A percentile compares a stretch with the other conserved stretches of the same genome.
These are phyloP conservation scores for Millerozyma miso DNA, from an alignment of 805 yeast species.

Conservation along the genomic window DNA sequence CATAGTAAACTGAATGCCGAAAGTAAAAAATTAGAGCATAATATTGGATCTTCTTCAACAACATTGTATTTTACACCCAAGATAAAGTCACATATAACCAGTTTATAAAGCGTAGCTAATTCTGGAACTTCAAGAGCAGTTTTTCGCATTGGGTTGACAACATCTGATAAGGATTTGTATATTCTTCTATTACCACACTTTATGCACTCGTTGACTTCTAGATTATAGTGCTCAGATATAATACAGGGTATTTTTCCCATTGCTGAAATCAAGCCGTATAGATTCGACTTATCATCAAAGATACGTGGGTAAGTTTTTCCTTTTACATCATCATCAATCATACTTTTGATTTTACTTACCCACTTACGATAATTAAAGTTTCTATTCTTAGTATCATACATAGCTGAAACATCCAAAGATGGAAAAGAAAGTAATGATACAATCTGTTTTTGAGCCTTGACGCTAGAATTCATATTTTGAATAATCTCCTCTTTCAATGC, in stretches of 20 bases:
- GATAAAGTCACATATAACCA: conserved; percentile 18
- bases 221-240: conserved; percentile 32
- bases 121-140: conserved; percentile 18
- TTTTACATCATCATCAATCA: conserved; percentile 5
- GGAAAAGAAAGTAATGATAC: neutral
- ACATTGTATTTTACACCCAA: conserved; percentile 5
- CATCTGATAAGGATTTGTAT: conserved; percentile 20
- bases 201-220: conserved; percentile 26
- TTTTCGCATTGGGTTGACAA: conserved; percentile 19
- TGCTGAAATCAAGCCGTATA: conserved; percentile 32
- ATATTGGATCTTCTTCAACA: conserved; percentile 17
- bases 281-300: conserved; percentile 10
- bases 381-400: neutral
- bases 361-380: conserved; percentile 11
- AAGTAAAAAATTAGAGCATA: conserved; percentile 42
- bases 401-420: neutral
- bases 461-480: neutral
- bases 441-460: conserved; percentile 1
- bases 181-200: conserved; percentile 31
- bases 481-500: conserved; percentile 5
- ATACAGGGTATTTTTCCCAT: conserved; percentile 43
- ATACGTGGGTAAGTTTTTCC: conserved; percentile 1
- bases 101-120: conserved; percentile 19
- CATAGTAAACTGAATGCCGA: conserved; percentile 47
- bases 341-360: conserved; percentile 16